Conservation (phyloP, 108 stramenopile genomes). For the Aurantiochytrium sp. region DNA sequence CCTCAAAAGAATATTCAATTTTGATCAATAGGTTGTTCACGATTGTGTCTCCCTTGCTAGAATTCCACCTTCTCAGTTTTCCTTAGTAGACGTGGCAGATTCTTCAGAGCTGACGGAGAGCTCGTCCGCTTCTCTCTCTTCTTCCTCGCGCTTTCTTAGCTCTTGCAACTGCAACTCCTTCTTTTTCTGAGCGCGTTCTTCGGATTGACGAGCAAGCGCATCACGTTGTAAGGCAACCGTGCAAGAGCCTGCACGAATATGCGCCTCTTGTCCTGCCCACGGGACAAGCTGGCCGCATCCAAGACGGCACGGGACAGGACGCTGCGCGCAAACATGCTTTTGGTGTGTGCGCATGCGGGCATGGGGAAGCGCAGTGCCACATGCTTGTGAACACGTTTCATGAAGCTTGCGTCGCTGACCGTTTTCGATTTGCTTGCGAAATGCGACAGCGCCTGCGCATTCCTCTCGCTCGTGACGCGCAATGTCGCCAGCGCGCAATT, state of each 20-base stretch:
- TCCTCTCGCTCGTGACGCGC: background rate
- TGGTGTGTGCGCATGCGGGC: background rate
- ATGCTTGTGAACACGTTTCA: background rate
- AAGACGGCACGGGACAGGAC: background rate
- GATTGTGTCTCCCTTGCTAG: too few species aligned
- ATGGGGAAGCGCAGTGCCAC: background rate
- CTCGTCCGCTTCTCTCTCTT: background rate
- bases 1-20: too few species aligned
- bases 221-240: background rate
- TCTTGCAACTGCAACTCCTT: background rate
- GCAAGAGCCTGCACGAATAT: background rate
- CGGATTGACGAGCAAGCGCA: background rate
- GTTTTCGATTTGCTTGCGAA: background rate
- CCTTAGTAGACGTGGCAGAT: too few species aligned
- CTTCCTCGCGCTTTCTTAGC: background rate
- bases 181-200: background rate
- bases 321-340: background rate
- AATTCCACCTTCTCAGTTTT: too few species aligned
- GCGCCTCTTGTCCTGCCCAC: background rate
- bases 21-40: too few species aligned
- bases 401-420: background rate
- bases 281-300: background rate
- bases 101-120: too few species aligned
- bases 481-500: background rate
- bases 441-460: background rate